Evolutionary conservation across 331 rosid species (phyloP), one percentile per base, ranked within the genome.

Genomic region (Cucumis variabilis): DNA sequence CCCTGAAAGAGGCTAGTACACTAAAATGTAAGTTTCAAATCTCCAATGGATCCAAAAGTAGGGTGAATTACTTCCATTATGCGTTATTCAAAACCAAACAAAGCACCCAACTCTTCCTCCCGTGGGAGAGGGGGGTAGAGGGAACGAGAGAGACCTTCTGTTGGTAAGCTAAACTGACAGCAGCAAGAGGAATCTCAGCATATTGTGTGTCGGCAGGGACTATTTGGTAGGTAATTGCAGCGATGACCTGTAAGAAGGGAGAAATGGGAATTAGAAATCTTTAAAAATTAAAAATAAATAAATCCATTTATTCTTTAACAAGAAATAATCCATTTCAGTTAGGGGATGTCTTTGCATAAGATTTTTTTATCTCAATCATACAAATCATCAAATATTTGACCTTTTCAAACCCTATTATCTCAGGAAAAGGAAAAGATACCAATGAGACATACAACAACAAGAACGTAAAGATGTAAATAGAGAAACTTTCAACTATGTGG

Each of bases 121-220:
- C 28, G 9, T 7, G 80, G 80, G 27, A 9, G 50, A 21, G 37
- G 30, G 60, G 15, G 66, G 41, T 27, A 51, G 65, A n/a, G 37
- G 60, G 24, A 82, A 16, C n/a, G 19, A 83, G 82, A 51, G 77
- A 87, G 89, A 96, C 99, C 98, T 96, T 94, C 86, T 83, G 91
- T 82, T 96, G 99, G 88, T 85, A 86, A 71, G 82, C 85, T 89
- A 93, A 89, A 88, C 88, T 72, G 85, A 95, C 98, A 55, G 96
- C 98, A 86, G 99, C 95, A 89, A 95, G 96, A 77, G 99, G 98
- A 88, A 95, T 93, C 93, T 96, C 99, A 76, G 98, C 99, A 91
- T 92, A 90, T 84, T 93, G 94, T 50, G 97, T 96, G 88, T 96
- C 98, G 83, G 98, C 93, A 48, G 99, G 98, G 87, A 96, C 89